Base-by-base conservation (phyloP, 2,329 filamentous ascomycete genomes). In the Tolypocladium guangdongense region DNA sequence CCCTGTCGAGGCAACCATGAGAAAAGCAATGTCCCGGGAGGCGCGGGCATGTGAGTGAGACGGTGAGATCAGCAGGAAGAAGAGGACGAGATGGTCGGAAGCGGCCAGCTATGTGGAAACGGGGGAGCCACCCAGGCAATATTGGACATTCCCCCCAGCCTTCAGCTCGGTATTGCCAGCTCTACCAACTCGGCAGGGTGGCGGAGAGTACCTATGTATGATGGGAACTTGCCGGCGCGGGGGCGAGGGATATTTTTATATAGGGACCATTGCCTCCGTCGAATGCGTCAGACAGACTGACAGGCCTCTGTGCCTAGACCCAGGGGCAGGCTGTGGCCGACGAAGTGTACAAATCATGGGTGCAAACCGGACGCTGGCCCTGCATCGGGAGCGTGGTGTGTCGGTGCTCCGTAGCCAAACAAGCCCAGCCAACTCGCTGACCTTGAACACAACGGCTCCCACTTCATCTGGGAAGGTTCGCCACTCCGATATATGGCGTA, bases 241-340 rank as follows among this genome's bases (percentile, higher is more conserved):
- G 52, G 57, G 53, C 46, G 56, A 51, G 57, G 54, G 51, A 56
- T 55, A 53, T 54, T 55, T 56, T 55, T 54, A 55, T 54, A 50
- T 43, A 58, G 55, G 52, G 55, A 37, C 54, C 49, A 50, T 39
- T 53, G 36, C 50, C 41, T 47, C 33, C 53, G 39, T 49, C 51
- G 16, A 38, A 47, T 49, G 37, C 41, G 52, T 54, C 51, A 45
- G 47, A 48, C 20, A 45, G 16, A 48, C 35, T 24, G 20, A 27
- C 43, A 27, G 41, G 33, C 43, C 14, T 47, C 33, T 22, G 10
- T 24, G 7, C 35, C 50, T 52, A 33, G 32, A 27, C 27, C 27
- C n/a, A 7, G 20, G 50, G 32, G 32, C 41, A 47, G 41, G 50
- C 33, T 24, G n/a, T 37, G 39, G 41, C 22, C 41, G 41, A 45